Conservation (phyloP, 169 alveolate species). For the Plasmodium knowlesi region DNA sequence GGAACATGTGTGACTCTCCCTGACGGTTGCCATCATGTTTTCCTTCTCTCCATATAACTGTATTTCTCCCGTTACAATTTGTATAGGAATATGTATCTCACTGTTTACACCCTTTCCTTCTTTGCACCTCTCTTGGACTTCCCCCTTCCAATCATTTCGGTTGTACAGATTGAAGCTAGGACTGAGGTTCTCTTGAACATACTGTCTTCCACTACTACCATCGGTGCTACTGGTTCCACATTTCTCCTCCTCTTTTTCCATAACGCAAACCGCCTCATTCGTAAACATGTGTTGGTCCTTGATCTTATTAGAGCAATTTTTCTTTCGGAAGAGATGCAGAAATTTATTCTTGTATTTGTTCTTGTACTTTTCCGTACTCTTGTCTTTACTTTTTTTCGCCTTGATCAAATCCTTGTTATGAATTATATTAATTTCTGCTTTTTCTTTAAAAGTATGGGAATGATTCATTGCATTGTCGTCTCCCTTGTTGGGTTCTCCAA, state of each 20-base stretch:
- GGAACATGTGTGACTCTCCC: neutral
- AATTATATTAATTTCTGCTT: neutral
- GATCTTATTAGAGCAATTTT: neutral
- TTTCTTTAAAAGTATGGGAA: neutral
- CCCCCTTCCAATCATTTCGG: neutral
- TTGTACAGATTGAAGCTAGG: neutral
- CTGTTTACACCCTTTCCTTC: neutral
- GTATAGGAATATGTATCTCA: neutral
- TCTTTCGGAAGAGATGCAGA: conserved; percentile 9
- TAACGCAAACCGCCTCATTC: neutral
- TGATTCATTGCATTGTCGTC: neutral
- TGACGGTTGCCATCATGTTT: neutral
- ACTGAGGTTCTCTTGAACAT: neutral
- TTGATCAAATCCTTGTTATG: conserved; percentile 7
- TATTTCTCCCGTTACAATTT: neutral
- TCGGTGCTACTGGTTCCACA: neutral
- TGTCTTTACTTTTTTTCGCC: conserved; percentile 21
- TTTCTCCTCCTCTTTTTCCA: too few relatives aligned
- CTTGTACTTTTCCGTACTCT: neutral
- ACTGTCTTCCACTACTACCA: neutral
- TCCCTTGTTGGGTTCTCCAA: neutral
- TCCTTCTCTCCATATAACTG: neutral
- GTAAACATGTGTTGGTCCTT: neutral
- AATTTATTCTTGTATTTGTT: conserved; percentile 9
- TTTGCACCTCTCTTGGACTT: too few relatives aligned